Evolutionary conservation across 164 flowering plant species (phyloP).

Genomic region (Paratinospora sagittata): DNA sequence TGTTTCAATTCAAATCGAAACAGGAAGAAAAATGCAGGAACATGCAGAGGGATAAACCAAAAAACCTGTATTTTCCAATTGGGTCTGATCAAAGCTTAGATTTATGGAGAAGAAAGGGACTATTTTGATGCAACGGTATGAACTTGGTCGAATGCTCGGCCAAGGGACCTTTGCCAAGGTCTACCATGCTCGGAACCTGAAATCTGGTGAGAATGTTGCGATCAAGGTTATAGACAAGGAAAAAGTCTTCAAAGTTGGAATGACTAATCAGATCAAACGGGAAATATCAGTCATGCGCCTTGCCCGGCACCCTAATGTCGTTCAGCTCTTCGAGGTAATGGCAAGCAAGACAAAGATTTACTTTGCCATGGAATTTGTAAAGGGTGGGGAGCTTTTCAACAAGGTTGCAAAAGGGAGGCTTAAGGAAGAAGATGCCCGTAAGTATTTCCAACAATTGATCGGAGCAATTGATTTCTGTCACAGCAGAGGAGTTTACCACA

Average conservation of each 20-base stretch:
- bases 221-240: slow-evolving; percentile 35
- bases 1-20: not conserved
- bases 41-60: not conserved
- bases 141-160: slow-evolving; percentile 34
- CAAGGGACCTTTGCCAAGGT: slow-evolving; percentile 39
- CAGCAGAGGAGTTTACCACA: slow-evolving; percentile 39
- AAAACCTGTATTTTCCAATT: not conserved
- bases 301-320: slow-evolving; percentile 30
- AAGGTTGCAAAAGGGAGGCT: slow-evolving; percentile 34
- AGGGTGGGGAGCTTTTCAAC: slow-evolving; percentile 34
- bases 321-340: slow-evolving; percentile 34
- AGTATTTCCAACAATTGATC: slow-evolving; percentile 31
- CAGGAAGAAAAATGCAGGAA: not conserved
- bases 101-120: slow-evolving; percentile 29
- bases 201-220: slow-evolving; percentile 28
- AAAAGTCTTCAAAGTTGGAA: slow-evolving; percentile 22
- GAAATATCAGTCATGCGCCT: slow-evolving; percentile 36
- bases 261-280: slow-evolving; percentile 35
- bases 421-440: slow-evolving; percentile 26
- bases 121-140: slow-evolving; percentile 28
- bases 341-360: slow-evolving; percentile 33
- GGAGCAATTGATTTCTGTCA: slow-evolving; percentile 33
- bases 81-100: not conserved
- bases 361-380: slow-evolving; percentile 29
- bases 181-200: slow-evolving; percentile 27